A percentile compares a stretch with the other conserved stretches of the same genome.
These are phyloP conservation scores for Boletus insuetus DNA, from an alignment of 768 basidiomycete genomes.

Conservation along the genomic window DNA sequence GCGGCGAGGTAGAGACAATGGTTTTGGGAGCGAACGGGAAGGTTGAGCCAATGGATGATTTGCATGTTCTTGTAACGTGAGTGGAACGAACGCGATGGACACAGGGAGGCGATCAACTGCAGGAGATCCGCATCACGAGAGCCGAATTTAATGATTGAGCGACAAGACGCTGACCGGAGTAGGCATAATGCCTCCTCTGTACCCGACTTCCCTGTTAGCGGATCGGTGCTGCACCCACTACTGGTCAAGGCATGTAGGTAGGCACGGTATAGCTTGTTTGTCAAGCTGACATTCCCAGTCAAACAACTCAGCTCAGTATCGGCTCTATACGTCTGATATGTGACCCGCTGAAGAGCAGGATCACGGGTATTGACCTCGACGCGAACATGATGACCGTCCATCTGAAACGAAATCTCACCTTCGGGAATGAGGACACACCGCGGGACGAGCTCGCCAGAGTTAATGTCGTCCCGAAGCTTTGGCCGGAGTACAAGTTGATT, in stretches of 20 bases:
- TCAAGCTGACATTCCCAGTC: constrained; percentile 25
- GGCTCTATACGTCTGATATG: constrained; percentile 30
- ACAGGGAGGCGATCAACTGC: constrained; percentile 31
- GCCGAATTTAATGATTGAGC: constrained; percentile 39
- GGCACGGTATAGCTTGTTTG: constrained; percentile 33
- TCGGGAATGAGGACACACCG: constrained; percentile 40
- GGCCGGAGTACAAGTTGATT: constrained; percentile 41
- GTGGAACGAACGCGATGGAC: constrained; percentile 37
- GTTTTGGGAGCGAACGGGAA: constrained; percentile 31
- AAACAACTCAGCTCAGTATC: constrained; percentile 32
- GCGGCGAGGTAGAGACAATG: constrained; percentile 12
- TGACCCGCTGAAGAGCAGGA: constrained; percentile 3
- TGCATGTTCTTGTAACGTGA: constrained; percentile 24
- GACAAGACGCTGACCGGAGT: constrained; percentile 36
- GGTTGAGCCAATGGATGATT: constrained; percentile 8
- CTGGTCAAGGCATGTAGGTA: constrained; percentile 47
- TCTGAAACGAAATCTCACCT: constrained; percentile 25
- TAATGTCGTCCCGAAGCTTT: not conserved
- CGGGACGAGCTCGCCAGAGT: not conserved
- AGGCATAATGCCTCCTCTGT: constrained; percentile 41
- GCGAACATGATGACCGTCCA: constrained; percentile 13
- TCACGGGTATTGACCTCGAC: constrained; percentile 11
- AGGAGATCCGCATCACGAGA: constrained; percentile 32
- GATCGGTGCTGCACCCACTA: constrained; percentile 36
- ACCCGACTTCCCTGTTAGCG: constrained; percentile 42